Base-by-base conservation (phyloP, 2,329 filamentous ascomycete genomes). In the Didymellaceae sp. region DNA sequence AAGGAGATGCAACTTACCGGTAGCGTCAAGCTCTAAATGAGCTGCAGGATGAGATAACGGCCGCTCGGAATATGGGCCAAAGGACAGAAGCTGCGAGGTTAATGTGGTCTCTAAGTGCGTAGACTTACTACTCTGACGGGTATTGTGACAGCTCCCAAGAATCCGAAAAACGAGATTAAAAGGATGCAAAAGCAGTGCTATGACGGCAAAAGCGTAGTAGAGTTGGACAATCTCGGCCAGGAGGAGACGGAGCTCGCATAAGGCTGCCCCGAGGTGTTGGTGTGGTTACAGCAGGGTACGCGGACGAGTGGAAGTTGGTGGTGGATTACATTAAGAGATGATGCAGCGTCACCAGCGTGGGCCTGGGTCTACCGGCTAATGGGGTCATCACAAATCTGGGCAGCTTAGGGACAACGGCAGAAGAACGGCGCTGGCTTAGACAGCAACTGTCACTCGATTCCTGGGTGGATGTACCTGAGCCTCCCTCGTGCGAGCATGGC, bases 251-350 rank as follows among this genome's bases (percentile, higher is more conserved):
- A 44, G 61, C 45, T 57, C 42, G 61, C 53, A 61, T 44, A 53
- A 53, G 55, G 54, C 48, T 50, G 57, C 56, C 55, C 67, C 67
- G 67, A 70, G 67, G 68, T 58, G 62, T 61, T 62, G 37, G 37
- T 33, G 61, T 58, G 45, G 24, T 41, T 30, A 24, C 35, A 47
- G 45, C 28, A 38, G 34, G 43, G 37, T 17, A 63, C 61, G 59
- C 70, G 70, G 70, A 70, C 69, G 67, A 70, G 67, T 66, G 70
- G 70, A 72, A 72, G 68, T 45, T 22, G 48, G 35, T 35, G 45
- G 54, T 49, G 46, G 59, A 13, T 13, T 62, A 61, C 42, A 63
- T 66, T 54, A 55, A 58, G 58, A 54, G 56, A 58, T 40, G 34
- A 37, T 38, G 48, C 42, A 46, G 43, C 57, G 59, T 53, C 59